Conservation (phyloP, 441 rosid species). For the Brassica balearica region DNA sequence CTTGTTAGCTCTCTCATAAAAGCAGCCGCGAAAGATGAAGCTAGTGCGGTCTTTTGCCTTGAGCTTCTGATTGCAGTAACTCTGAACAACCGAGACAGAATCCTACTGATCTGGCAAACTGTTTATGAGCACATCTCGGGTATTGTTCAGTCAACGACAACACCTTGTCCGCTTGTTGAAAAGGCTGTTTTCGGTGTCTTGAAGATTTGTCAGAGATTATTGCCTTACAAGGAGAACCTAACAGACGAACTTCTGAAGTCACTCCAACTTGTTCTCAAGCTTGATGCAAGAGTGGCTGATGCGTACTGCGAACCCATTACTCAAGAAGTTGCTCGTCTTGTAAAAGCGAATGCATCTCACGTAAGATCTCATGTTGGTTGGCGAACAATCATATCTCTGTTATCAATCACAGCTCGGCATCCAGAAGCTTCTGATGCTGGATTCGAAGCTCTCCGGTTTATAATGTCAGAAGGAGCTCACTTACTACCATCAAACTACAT, state of each 20-base stretch:
- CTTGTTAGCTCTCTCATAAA: constrained; percentile 66
- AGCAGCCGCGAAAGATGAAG: constrained; percentile 66
- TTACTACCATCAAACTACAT: constrained; percentile 66
- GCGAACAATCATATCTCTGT: constrained; percentile 71
- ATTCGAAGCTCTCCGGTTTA: constrained; percentile 64
- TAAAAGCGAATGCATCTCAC: constrained; percentile 73
- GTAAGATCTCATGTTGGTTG: constrained; percentile 70
- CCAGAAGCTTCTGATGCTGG: constrained; percentile 84
- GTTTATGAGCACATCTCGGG: constrained; percentile 70
- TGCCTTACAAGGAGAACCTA: constrained; percentile 76
- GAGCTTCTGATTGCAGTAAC: constrained; percentile 76
- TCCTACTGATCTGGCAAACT: constrained; percentile 71
- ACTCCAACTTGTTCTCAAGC: constrained; percentile 75
- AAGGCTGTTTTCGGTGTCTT: constrained; percentile 78
- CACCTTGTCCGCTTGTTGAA: constrained; percentile 73
- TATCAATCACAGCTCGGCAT: constrained; percentile 78
- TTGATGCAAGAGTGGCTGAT: constrained; percentile 80
- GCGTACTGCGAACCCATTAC: constrained; percentile 80
- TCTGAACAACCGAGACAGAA: constrained; percentile 76
- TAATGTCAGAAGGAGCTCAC: constrained; percentile 72
- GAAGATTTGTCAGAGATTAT: constrained; percentile 69
- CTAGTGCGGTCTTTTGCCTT: constrained; percentile 66
- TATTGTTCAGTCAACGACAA: constrained; percentile 67
- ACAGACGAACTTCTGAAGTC: constrained; percentile 77
- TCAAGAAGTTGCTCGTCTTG: constrained; percentile 71